Evolutionary conservation across 495 filamentous ascomycete genomes (phyloP), one percentile per base, ranked within the genome.

Genomic region (Podospora comata): DNA sequence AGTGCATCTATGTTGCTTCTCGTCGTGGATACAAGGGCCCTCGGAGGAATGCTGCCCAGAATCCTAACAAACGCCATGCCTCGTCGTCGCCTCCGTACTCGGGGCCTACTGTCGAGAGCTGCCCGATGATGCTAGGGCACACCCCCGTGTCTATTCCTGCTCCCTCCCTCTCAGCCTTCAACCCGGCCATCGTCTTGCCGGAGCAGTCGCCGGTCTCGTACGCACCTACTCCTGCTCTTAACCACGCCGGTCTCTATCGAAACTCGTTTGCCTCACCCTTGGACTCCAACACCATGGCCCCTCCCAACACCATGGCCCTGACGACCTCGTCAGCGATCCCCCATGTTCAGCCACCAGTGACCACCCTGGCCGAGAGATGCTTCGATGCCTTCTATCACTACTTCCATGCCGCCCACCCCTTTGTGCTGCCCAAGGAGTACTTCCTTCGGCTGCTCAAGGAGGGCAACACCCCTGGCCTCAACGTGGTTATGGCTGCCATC

Each of bases 391-490:
- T 86, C 70, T 87, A 85, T 70, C 81, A 81, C 78, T 85, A 87
- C 77, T 93, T 93, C 73, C 87, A 92, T 70, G 81, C 81, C 3
- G 83, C 86, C 3, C 91, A 94, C 73, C 91, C 91, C 0, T 85
- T 92, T 69, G 76, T 87, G 62, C 81, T 89, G 4, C 84, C 84
- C 13, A 82, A 82, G 71, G 75, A 80, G 18, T 72, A 79, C 60
- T 78, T 85, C 28, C 68, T 84, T 61, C 78, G 76, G 56, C 64
- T 84, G 65, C 71, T 80, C 4, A 83, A 85, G 65, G 78, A 83
- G 18, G 71, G 72, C 61, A 60, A 69, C 1, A 70, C 64, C 5
- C 74, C 77, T 27, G 77, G 80, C 28, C 61, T 84, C 32, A 74
- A 76, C 54, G 73, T 79, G 67, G 70, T 87, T 3, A 73, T 88